Evolutionary conservation across 148 eudicot species (phyloP).

Genomic region (Amaranthus palmeri): DNA sequence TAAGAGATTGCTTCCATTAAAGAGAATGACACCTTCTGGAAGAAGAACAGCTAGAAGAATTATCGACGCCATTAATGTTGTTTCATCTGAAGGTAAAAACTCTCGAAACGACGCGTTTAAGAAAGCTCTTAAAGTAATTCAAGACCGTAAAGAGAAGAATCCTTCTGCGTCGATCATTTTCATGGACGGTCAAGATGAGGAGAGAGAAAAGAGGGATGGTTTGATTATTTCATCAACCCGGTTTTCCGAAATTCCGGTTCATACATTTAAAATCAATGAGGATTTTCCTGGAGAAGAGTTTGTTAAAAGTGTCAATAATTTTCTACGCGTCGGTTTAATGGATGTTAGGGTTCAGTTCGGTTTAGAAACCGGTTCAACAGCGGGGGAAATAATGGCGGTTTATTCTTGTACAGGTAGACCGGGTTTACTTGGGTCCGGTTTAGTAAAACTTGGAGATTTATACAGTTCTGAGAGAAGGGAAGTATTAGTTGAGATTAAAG

Average conservation of each 20-base stretch:
- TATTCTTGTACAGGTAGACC: conserved; percentile 54
- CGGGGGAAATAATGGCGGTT: conserved; percentile 60
- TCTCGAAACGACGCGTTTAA: conserved; percentile 51
- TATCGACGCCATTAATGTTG: conserved; percentile 45
- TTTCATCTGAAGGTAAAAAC: conserved; percentile 29
- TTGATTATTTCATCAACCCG: conserved; percentile 35
- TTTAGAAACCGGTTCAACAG: conserved; percentile 48
- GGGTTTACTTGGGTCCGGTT: conserved; percentile 34
- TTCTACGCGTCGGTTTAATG: conserved; percentile 52
- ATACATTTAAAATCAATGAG: conserved; percentile 29
- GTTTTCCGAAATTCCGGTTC: conserved; percentile 58
- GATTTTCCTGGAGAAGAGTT: conserved; percentile 35
- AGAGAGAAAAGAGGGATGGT: neutral
- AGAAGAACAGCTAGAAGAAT: conserved; percentile 58
- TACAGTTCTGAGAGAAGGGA: conserved; percentile 71
- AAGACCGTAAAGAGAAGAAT: conserved; percentile 70
- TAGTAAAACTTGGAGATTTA: conserved; percentile 55
- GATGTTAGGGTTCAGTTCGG: conserved; percentile 59
- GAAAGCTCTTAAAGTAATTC: conserved; percentile 66
- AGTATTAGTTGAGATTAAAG: conserved; percentile 59
- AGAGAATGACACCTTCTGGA: conserved; percentile 68
- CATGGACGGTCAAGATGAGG: conserved; percentile 36
- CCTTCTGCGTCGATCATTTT: conserved; percentile 50
- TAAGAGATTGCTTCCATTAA: conserved; percentile 57
- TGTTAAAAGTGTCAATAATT: conserved; percentile 33